Conservation (phyloP, 2,329 filamentous ascomycete species). For the Chaetomium olivaceum region DNA sequence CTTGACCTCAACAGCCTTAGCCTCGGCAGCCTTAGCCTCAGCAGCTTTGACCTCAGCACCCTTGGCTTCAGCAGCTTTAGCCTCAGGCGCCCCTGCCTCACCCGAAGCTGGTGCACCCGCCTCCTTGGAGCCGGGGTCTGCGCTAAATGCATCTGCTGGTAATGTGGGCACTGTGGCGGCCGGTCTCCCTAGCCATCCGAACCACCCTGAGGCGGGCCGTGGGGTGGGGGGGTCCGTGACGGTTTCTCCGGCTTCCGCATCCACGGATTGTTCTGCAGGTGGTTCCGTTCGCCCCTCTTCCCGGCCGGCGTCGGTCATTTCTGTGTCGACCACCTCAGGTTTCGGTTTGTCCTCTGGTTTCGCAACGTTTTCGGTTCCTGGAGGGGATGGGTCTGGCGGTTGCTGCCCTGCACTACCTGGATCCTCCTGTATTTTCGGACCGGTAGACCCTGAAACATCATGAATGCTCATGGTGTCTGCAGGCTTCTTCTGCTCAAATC, state of each 20-base stretch:
- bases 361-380: slow-evolving; percentile 9
- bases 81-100: slow-evolving; percentile 5
- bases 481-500: slow-evolving; percentile 50
- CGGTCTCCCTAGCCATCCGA: slow-evolving; percentile 53
- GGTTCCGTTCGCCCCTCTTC: slow-evolving; percentile 6
- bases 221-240: slow-evolving; percentile 8
- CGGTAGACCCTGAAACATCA: slow-evolving; percentile 32
- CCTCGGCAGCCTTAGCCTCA: no score
- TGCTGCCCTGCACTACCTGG: slow-evolving; percentile 15
- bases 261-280: not conserved
- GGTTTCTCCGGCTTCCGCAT: not conserved
- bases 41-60: no score
- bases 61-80: slow-evolving; percentile 18
- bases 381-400: slow-evolving; percentile 17
- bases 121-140: slow-evolving; percentile 31
- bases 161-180: slow-evolving; percentile 12
- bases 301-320: slow-evolving; percentile 3
- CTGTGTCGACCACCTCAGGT: slow-evolving; percentile 8
- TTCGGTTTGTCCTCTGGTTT: slow-evolving; percentile 17
- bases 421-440: slow-evolving; percentile 38
- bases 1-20: not conserved
- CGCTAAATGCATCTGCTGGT: slow-evolving; percentile 2
- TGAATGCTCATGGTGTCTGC: slow-evolving; percentile 37
- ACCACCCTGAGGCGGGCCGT: slow-evolving; percentile 51
- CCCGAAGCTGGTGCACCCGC: not conserved